A percentile compares a stretch with the other conserved stretches of the same genome.
Evolutionary conservation across 768 basidiomycete species (phyloP).

Genomic region (Dioszegia aurantiaca): DNA sequence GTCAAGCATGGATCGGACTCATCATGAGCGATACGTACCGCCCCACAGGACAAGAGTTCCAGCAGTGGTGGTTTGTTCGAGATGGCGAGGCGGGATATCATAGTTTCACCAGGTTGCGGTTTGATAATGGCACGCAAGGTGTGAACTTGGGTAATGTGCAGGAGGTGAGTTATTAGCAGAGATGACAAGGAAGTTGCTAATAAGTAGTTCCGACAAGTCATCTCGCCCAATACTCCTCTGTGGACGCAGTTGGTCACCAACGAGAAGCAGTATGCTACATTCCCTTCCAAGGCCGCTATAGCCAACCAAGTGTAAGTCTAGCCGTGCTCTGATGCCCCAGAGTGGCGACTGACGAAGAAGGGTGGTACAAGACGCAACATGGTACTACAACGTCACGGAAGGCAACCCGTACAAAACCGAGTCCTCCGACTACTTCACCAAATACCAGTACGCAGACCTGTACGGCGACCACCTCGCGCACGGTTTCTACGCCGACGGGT

Average conservation of each 20-base stretch:
- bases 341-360: background rate
- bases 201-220: conserved; percentile 16
- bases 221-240: conserved; percentile 26
- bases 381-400: conserved; percentile 22
- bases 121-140: conserved; percentile 16
- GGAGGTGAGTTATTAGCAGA: conserved; percentile 6
- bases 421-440: conserved; percentile 38
- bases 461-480: conserved; percentile 25
- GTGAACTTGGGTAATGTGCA: conserved; percentile 19
- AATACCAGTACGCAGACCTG: conserved; percentile 21
- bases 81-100: conserved; percentile 33
- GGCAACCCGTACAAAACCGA: conserved; percentile 13
- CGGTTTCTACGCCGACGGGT: conserved; percentile 35
- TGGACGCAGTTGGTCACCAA: conserved; percentile 37
- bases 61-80: conserved; percentile 37
- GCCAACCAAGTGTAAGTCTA: conserved; percentile 1
- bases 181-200: background rate
- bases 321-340: background rate
- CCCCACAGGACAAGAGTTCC: conserved; percentile 15
- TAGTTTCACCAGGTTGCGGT: conserved; percentile 23
- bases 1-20: conserved; percentile 10
- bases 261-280: conserved; percentile 18
- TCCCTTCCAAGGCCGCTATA: conserved; percentile 17
- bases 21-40: conserved; percentile 21
- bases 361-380: conserved; percentile 37